Percentiles rank a stretch among this genome's conserved stretches.
These are phyloP conservation scores for Brassica napus DNA, from an alignment of 345 rosid species.

Conservation along the genomic window DNA sequence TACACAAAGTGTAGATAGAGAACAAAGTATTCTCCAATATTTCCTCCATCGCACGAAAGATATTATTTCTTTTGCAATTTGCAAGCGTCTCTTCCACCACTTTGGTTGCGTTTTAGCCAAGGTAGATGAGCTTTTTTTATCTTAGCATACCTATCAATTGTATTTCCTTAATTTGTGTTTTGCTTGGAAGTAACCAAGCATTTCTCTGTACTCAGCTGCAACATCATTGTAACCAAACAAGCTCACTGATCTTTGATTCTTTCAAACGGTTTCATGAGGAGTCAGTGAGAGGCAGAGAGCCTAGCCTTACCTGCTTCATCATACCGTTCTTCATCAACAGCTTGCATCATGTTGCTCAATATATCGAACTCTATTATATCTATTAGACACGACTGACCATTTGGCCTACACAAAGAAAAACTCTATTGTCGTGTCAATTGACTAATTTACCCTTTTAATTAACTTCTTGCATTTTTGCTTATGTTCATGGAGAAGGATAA, in stretches of 20 bases:
- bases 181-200: conserved; percentile 79
- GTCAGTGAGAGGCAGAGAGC: neutral
- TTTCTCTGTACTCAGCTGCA: conserved; percentile 94
- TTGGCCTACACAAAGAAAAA: conserved; percentile 60
- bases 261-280: neutral
- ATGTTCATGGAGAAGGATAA: neutral
- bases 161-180: conserved; percentile 73
- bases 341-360: conserved; percentile 71
- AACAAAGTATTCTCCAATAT: conserved; percentile 6
- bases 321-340: conserved; percentile 84
- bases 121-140: neutral
- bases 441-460: conserved; percentile 11
- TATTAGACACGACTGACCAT: conserved; percentile 68
- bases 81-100: neutral
- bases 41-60: neutral
- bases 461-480: neutral
- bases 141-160: conserved; percentile 49
- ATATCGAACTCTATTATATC: conserved; percentile 83
- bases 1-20: conserved; percentile 25
- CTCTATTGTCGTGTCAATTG: neutral
- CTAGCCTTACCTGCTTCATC: conserved; percentile 70
- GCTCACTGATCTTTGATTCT: neutral
- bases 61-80: neutral
- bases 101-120: neutral
- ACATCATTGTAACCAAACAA: conserved; percentile 5